Percentiles rank a stretch among this genome's conserved stretches.
Evolutionary conservation across 192 early-diverging fungal genomes (phyloP).

Genomic region (Backusella tarrabulga): DNA sequence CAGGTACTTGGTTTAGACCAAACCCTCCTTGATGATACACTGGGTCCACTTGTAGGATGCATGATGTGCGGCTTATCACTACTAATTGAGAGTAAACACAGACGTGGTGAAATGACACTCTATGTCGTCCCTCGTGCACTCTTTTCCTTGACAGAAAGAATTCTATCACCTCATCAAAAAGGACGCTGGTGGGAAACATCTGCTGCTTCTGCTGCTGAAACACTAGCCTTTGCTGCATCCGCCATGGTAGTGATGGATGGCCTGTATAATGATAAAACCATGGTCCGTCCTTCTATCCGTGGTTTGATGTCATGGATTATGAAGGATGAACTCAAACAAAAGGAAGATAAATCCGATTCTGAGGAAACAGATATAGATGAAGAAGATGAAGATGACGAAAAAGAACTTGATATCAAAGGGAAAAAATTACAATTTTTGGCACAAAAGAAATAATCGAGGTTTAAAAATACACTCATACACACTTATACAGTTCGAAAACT

Average conservation of each 20-base stretch:
- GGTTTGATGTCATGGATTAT: slow-evolving; percentile 54
- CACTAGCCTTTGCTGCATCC: slow-evolving; percentile 47
- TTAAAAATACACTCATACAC: neutral
- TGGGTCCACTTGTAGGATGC: slow-evolving; percentile 49
- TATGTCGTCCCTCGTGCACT: slow-evolving; percentile 52
- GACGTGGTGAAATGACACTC: slow-evolving; percentile 51
- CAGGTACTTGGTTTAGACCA: slow-evolving; percentile 34
- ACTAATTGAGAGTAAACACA: slow-evolving; percentile 59
- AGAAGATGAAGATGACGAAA: neutral
- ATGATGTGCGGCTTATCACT: slow-evolving; percentile 65
- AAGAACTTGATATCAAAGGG: neutral
- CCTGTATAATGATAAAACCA: slow-evolving; percentile 43
- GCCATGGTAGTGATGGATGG: slow-evolving; percentile 51
- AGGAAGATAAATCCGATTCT: neutral
- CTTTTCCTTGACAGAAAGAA: slow-evolving; percentile 46
- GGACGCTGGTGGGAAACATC: slow-evolving; percentile 32
- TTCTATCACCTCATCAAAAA: slow-evolving; percentile 36
- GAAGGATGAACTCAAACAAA: slow-evolving; percentile 20
- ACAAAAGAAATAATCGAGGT: neutral
- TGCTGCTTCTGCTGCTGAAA: slow-evolving; percentile 38
- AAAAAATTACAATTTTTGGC: slow-evolving; percentile 1
- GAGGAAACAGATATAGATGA: neutral
- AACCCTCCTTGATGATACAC: slow-evolving; percentile 39
- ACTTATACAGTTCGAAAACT: neutral
- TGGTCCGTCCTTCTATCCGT: slow-evolving; percentile 50